A percentile compares a stretch with the other conserved stretches of the same genome.
Evolutionary conservation across 768 basidiomycete species (phyloP).

Genomic region (Sporobolomyces roseus): DNA sequence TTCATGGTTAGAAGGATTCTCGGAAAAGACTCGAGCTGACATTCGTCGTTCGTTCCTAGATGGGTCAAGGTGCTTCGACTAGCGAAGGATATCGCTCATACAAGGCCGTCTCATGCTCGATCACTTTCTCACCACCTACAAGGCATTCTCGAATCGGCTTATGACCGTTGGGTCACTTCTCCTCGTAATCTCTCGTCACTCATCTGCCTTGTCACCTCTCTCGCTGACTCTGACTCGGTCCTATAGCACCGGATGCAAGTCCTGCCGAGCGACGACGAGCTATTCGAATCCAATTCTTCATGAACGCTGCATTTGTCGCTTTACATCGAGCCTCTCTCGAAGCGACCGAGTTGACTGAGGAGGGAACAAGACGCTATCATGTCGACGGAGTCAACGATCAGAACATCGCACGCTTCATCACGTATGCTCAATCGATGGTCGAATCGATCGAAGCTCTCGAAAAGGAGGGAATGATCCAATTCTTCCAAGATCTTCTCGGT

Average conservation of each 20-base stretch:
- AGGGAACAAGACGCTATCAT: neutral
- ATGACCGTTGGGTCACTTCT: conserved; percentile 5
- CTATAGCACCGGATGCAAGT: neutral
- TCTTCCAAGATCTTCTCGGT: conserved; percentile 22
- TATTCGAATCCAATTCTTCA: conserved; percentile 31
- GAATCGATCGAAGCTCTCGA: conserved; percentile 17
- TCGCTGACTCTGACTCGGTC: neutral
- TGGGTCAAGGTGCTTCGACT: conserved; percentile 29
- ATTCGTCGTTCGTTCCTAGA: too few species aligned
- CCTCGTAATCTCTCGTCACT: neutral
- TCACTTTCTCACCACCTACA: conserved; percentile 17
- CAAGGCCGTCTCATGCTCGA: conserved; percentile 8
- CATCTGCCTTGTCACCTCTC: neutral
- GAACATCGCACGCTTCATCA: conserved; percentile 8
- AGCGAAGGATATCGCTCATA: conserved; percentile 21
- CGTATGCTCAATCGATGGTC: conserved; percentile 4
- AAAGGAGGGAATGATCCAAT: conserved; percentile 7
- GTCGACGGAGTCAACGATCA: conserved; percentile 21
- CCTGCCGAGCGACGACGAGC: conserved; percentile 6
- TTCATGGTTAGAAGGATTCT: too few species aligned
- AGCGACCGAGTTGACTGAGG: conserved; percentile 17
- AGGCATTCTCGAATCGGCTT: conserved; percentile 14
- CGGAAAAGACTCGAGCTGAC: too few species aligned
- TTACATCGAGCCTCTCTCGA: conserved; percentile 11
- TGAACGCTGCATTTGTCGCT: neutral